phyloP scores from a whole-genome alignment of 2,329 filamentous ascomycete species.

The Tolypocladium tropicale region DNA sequence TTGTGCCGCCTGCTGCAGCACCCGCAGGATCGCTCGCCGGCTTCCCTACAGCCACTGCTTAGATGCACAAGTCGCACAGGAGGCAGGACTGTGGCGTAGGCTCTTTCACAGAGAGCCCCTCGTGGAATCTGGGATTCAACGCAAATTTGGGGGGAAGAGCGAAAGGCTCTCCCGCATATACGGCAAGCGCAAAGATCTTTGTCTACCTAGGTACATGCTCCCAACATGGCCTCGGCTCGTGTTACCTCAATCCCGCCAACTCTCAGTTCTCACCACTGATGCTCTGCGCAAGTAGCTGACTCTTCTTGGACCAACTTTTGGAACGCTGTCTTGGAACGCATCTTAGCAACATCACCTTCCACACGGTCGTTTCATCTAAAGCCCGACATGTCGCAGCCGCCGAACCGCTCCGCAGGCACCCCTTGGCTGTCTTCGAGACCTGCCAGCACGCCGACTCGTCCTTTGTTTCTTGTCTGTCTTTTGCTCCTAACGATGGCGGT shows the following conservation, averaged over 20 bases:
- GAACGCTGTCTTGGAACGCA: constrained; percentile 15
- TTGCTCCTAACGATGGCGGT: constrained; percentile 3
- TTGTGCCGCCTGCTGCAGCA: too few species aligned
- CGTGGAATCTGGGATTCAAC: too few species aligned
- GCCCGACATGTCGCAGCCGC: constrained; percentile 1
- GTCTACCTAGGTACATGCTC: too few species aligned
- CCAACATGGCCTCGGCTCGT: neutral
- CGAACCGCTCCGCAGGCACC: neutral
- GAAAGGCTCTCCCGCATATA: too few species aligned
- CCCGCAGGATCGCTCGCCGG: too few species aligned
- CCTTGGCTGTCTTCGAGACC: neutral
- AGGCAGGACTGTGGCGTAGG: too few species aligned
- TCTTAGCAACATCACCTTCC: constrained; percentile 5
- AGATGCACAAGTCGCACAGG: too few species aligned
- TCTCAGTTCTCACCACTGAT: neutral
- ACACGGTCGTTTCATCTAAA: neutral
- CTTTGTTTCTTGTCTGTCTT: constrained; percentile 1
- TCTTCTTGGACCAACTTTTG: constrained; percentile 10
- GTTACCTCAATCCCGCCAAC: neutral
- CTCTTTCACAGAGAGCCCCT: too few species aligned
- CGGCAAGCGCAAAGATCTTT: too few species aligned
- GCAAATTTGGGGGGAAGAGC: too few species aligned
- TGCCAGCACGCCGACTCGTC: neutral
- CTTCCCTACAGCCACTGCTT: too few species aligned
- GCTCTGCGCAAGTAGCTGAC: neutral